Conservation (phyloP, 1,284 basidiomycete species). For the Chalciporus sp. region DNA sequence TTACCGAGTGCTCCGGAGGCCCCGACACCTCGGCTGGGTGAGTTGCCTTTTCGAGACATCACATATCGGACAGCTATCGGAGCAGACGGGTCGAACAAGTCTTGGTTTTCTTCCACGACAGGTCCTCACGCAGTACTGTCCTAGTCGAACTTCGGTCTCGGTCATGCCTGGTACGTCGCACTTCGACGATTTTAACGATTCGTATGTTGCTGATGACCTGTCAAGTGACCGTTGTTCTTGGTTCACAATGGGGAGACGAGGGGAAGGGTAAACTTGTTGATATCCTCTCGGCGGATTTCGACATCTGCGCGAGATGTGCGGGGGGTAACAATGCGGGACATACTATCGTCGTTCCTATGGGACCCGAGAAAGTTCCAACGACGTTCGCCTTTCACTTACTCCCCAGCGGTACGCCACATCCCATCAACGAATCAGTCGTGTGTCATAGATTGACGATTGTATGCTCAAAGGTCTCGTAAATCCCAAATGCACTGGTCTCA, state of each 20-base stretch:
- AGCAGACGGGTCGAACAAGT: not conserved
- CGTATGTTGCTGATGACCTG: constrained; percentile 9
- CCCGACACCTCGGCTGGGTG: too few relatives aligned
- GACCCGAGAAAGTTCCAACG: constrained; percentile 67
- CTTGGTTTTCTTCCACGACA: constrained; percentile 10
- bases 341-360: constrained; percentile 89
- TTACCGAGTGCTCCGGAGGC: too few relatives aligned
- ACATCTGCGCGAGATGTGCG: constrained; percentile 95
- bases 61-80: constrained; percentile 1
- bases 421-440: not conserved
- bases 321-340: constrained; percentile 99
- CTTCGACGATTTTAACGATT: not conserved
- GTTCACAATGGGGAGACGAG: constrained; percentile 95
- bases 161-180: constrained; percentile 30
- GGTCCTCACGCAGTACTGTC: constrained; percentile 6
- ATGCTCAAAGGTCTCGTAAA: not conserved
- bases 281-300: constrained; percentile 84
- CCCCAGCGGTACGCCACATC: constrained; percentile 74
- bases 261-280: constrained; percentile 97
- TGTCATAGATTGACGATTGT: not conserved
- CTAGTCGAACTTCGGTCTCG: constrained; percentile 3
- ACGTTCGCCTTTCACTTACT: constrained; percentile 96
- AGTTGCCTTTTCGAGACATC: constrained; percentile 21
- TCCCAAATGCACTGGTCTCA: constrained; percentile 63
- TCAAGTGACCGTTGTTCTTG: constrained; percentile 77